These are phyloP conservation scores for Ceratocystis colombiana DNA, from an alignment of 2,329 filamentous ascomycete species.

Conservation along the genomic window DNA sequence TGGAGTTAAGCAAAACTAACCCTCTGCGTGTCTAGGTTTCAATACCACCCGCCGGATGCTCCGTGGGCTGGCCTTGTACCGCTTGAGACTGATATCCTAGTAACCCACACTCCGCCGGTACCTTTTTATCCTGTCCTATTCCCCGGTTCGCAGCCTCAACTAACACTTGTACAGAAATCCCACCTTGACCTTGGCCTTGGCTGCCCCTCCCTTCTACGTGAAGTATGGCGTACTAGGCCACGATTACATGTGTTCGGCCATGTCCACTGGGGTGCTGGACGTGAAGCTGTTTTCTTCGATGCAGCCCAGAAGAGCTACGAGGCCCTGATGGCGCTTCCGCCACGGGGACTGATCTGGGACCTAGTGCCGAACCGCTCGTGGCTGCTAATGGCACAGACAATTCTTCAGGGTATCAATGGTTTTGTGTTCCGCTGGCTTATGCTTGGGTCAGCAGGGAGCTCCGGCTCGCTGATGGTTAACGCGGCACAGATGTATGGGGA, in stretches of 20 bases:
- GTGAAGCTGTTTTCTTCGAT: slow-evolving; percentile 63
- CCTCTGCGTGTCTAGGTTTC: slow-evolving; percentile 38
- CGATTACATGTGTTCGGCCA: slow-evolving; percentile 76
- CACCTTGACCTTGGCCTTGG: slow-evolving; percentile 62
- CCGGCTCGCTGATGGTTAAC: slow-evolving; percentile 47
- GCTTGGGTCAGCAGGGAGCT: slow-evolving; percentile 42
- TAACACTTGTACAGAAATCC: slow-evolving; percentile 39
- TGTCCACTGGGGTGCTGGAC: slow-evolving; percentile 65
- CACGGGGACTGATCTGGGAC: slow-evolving; percentile 38
- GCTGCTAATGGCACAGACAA: slow-evolving; percentile 38
- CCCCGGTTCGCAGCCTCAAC: slow-evolving; percentile 8
- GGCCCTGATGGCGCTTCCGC: slow-evolving; percentile 42
- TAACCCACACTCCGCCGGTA: slow-evolving; percentile 72
- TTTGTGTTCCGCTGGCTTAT: slow-evolving; percentile 49
- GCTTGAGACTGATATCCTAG: slow-evolving; percentile 60
- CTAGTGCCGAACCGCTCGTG: slow-evolving; percentile 39
- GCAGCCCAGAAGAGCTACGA: slow-evolving; percentile 63
- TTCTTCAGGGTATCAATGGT: slow-evolving; percentile 39
- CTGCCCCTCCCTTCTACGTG: slow-evolving; percentile 58
- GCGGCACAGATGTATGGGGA: slow-evolving; percentile 47
- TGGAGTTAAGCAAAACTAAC: slow-evolving; percentile 3
- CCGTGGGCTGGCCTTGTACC: slow-evolving; percentile 67
- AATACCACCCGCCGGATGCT: slow-evolving; percentile 31
- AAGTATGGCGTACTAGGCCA: slow-evolving; percentile 65
- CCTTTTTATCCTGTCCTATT: slow-evolving; percentile 24